These are phyloP conservation scores for Phialocephala sp. DNA, from an alignment of 2,329 filamentous ascomycete genomes.

Conservation along the genomic window DNA sequence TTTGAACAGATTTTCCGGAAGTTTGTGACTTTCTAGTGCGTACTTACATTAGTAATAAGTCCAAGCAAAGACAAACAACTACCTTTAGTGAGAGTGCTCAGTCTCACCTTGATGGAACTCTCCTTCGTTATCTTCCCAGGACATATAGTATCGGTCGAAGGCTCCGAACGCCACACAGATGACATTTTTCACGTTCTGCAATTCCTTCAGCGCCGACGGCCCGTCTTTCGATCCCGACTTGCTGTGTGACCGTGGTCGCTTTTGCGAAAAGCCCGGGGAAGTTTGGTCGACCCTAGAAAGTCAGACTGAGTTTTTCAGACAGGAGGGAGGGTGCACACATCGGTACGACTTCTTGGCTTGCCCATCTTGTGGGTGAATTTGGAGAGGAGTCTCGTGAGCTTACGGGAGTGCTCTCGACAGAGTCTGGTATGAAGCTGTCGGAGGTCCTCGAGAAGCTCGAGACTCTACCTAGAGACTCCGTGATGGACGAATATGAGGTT, in stretches of 20 bases:
- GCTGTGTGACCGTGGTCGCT: not conserved
- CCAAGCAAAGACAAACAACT: not conserved
- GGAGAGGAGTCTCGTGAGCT: conserved; percentile 14
- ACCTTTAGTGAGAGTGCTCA: not conserved
- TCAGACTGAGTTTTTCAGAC: not conserved
- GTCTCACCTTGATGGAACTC: conserved; percentile 32
- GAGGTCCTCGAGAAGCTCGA: conserved; percentile 34
- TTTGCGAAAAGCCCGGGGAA: not conserved
- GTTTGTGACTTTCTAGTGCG: conserved; percentile 27
- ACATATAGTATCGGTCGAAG: conserved; percentile 35
- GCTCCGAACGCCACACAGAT: conserved; percentile 35
- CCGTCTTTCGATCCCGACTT: conserved; percentile 27
- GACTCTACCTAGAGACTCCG: conserved; percentile 42
- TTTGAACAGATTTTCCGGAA: conserved; percentile 23
- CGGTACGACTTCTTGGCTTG: not conserved
- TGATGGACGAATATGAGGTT: conserved; percentile 44
- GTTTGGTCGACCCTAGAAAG: conserved; percentile 14
- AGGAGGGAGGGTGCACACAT: not conserved
- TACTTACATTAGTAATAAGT: not conserved
- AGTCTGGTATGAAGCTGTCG: conserved; percentile 20
- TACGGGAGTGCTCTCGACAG: conserved; percentile 12
- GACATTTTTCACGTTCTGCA: conserved; percentile 29
- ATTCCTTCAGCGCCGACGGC: conserved; percentile 20
- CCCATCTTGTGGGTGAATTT: conserved; percentile 17
- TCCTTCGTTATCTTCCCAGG: conserved; percentile 32